Evolutionary conservation across 352 stramenopile species (phyloP), one percentile per base, ranked within the genome.

Genomic region (Phytopythium cucurbitacearum): DNA sequence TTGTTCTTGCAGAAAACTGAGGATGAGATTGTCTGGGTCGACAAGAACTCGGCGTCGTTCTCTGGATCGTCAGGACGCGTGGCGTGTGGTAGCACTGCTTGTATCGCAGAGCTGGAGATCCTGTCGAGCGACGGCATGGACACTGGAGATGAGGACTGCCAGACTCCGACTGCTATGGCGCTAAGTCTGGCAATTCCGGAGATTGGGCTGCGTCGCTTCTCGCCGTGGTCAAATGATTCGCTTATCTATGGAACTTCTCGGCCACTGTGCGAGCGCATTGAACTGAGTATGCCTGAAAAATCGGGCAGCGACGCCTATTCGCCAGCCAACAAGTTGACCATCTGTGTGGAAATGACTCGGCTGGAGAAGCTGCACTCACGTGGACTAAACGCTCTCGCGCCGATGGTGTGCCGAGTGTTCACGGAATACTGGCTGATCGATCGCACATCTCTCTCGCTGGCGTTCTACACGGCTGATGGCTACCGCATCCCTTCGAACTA

Each of bases 351-450:
- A 42, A 71, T 86, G 12, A 76, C 62, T 5, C 70, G 73, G 16
- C 45, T 83, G 12, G 75, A 85, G 53, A 83, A 80, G 39, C 43
- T 83, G 3, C 71, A 64, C 3, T 69, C 66, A 0, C 65, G 65
- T 15, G 56, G 60, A 7, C 39, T 81, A 11, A 85, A 85, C 57
- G 61, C 42, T n/a, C 43, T 90, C 5, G 74, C 71, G 5, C 81
- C 84, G 0, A 68, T 86, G 7, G 62, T 86, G 7, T 91, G 80
- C 13, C 68, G 79, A 37, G 73, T 94, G 11, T 94, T 84, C 51
- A 84, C 68, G 5, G 81, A 94, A 49, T 94, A 92, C 58, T 94
- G 84, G 84, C 53, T 94, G 41, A 87, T 94, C 47, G 81, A 94
- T 51, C 78, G 84, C 32, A 90, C 84, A 12, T 82, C 69, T 32